Base-by-base conservation (phyloP, 257 asterid species). In the Primulina eburnea region DNA sequence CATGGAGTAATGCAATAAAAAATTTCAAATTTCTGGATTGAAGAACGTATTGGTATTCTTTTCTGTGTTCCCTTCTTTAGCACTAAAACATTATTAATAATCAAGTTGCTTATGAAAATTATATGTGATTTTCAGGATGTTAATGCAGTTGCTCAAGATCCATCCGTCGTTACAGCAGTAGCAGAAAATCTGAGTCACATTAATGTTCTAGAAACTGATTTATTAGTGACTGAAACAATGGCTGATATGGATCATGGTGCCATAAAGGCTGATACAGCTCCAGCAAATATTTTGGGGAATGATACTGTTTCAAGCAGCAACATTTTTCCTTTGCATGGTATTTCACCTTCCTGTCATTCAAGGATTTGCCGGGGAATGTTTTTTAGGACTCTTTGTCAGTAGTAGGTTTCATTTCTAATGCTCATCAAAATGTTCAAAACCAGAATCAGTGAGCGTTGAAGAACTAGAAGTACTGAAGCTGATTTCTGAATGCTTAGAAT, bases 381-480 rank as follows among this genome's bases (percentile, higher is more conserved):
- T 64, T 55, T 75, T 70, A 60, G 59, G 78, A 68, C 68, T 33
- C 30, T 52, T 64, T 55, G 60, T 59, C 43, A 43, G 18, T 55
- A 67, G 37, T 69, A 67, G 67, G 72, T 74, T 72, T 60, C 73
- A 55, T 76, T 67, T 71, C 84, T 85, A 40, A 70, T 77, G 69
- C 71, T 71, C 63, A 69, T 73, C 61, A 55, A 77, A 73, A 65
- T 74, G 55, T 55, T 72, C 83, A 76, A 53, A 73, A 75, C 64
- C 85, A 90, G 98, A 88, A 43, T 65, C 96, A 34, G 60, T 72
- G 74, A 83, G 79, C 68, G 77, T 77, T 78, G 97, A 92, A 81
- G 97, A 88, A 67, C 93, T 79, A 76, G 96, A 90, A 83, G 98
- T 85, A 67, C 66, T 85, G 85, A 86, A 80, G 86, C 77, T 87